Evolutionary conservation across 1,139 yeast genomes (phyloP).

Genomic region (Saccharomyces hybrid): DNA sequence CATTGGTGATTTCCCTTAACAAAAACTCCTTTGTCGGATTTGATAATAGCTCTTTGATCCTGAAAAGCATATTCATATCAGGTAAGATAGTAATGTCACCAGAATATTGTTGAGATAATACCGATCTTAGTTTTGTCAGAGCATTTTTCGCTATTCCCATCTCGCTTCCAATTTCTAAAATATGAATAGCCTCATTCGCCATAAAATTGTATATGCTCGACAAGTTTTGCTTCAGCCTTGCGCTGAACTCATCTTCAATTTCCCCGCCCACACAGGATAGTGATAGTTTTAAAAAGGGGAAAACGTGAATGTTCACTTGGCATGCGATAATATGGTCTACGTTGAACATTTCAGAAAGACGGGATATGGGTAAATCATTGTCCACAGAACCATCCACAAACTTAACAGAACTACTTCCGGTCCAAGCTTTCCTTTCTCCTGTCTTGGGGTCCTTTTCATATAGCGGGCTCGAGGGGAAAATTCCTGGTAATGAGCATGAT

Average conservation of each 20-base stretch:
- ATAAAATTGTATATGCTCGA: slow-evolving; percentile 53
- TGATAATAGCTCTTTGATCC: slow-evolving; percentile 55
- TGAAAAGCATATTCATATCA: slow-evolving; percentile 47
- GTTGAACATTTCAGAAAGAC: slow-evolving; percentile 90
- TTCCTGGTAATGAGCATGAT: slow-evolving; percentile 87
- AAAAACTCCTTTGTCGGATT: slow-evolving; percentile 78
- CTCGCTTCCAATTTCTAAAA: slow-evolving; percentile 62
- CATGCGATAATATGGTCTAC: slow-evolving; percentile 96
- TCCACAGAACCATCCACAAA: slow-evolving; percentile 96
- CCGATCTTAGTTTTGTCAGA: slow-evolving; percentile 64
- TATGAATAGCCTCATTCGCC: slow-evolving; percentile 70
- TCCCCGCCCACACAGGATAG: slow-evolving; percentile 62
- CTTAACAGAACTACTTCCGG: slow-evolving; percentile 60
- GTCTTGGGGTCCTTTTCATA: slow-evolving; percentile 76
- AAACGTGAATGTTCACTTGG: slow-evolving; percentile 94
- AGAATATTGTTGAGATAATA: slow-evolving; percentile 77
- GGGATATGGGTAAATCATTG: slow-evolving; percentile 80
- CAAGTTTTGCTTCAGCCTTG: slow-evolving; percentile 45
- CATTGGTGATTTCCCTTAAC: slow-evolving; percentile 64
- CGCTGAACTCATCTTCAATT: slow-evolving; percentile 52
- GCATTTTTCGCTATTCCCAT: slow-evolving; percentile 68
- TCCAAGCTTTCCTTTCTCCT: slow-evolving; percentile 54
- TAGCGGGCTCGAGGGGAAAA: slow-evolving; percentile 78
- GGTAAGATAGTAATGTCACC: slow-evolving; percentile 94
- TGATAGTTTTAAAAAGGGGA: slow-evolving; percentile 68